Conservation (phyloP, 129 eudicot species). For the Arctium lappa region DNA sequence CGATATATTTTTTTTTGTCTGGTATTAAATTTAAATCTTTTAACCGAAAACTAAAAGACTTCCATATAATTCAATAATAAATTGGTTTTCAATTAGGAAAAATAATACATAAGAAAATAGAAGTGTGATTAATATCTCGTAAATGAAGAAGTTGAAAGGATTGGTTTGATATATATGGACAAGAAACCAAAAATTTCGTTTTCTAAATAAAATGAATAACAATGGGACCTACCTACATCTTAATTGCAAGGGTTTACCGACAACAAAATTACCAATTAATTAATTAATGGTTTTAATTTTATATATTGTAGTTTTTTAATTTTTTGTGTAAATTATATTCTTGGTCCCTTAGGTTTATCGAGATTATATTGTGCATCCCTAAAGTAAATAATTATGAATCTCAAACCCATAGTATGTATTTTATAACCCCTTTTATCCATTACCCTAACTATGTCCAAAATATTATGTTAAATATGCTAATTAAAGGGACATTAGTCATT, state of each 20-base stretch:
- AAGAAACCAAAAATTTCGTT: slow-evolving; percentile 12
- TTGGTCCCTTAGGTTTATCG: neutral
- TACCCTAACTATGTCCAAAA: no score
- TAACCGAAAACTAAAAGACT: neutral
- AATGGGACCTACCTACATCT: slow-evolving; percentile 8
- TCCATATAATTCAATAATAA: neutral
- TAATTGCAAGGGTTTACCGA: slow-evolving; percentile 24
- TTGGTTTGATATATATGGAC: neutral
- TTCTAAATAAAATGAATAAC: slow-evolving; percentile 8
- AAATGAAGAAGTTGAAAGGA: neutral
- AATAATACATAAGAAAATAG: neutral
- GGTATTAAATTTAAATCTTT: no score
- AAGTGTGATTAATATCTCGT: neutral
- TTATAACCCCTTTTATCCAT: no score
- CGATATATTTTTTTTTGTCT: neutral
- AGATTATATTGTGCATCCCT: no score
- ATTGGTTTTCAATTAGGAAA: neutral
- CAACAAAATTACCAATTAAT: neutral
- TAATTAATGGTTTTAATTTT: neutral
- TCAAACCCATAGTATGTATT: no score
- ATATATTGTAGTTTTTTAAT: neutral
- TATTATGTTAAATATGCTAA: no score
- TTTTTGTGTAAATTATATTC: neutral
- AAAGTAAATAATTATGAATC: no score
- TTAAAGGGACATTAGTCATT: no score